Percentiles rank a stretch among this genome's conserved stretches.
Evolutionary conservation across 2,329 filamentous ascomycete species (phyloP).

Genomic region (Phyllosticta capitalensis): DNA sequence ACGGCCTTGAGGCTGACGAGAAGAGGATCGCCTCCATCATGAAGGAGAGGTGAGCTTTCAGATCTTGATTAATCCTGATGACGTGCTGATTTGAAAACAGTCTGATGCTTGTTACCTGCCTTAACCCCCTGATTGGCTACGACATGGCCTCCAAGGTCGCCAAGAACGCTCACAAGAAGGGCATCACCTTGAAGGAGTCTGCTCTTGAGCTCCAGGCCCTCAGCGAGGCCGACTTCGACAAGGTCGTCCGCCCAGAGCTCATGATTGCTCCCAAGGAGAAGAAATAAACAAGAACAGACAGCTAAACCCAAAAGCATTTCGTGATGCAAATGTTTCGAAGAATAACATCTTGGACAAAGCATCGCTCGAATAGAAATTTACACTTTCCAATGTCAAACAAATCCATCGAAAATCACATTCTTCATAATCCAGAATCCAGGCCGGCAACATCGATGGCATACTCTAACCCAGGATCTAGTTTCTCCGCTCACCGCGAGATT

Average conservation of each 20-base stretch:
- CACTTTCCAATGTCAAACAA: neutral
- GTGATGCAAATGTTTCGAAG: neutral
- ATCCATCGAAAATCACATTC: neutral
- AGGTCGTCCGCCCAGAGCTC: conserved; percentile 81
- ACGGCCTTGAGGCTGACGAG: conserved; percentile 85
- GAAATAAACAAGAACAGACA: conserved; percentile 35
- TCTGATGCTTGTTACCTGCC: conserved; percentile 95
- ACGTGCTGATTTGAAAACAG: conserved; percentile 36
- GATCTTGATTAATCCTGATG: neutral
- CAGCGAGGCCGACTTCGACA: conserved; percentile 81
- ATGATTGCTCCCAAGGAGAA: conserved; percentile 80
- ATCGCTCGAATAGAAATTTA: neutral
- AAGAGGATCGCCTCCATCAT: conserved; percentile 81
- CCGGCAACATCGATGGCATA: no score
- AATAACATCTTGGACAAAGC: neutral
- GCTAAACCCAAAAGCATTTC: neutral
- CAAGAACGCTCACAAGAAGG: conserved; percentile 99
- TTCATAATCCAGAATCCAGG: neutral
- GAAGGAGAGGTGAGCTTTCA: conserved; percentile 70
- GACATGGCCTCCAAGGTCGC: conserved; percentile 96
- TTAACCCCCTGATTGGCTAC: conserved; percentile 95
- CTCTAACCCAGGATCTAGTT: no score
- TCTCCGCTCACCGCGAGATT: no score
- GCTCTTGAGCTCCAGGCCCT: conserved; percentile 88
- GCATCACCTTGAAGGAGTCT: conserved; percentile 82